These are phyloP conservation scores for Curvularia sp. DNA, from an alignment of 2,329 filamentous ascomycete genomes.

Conservation along the genomic window DNA sequence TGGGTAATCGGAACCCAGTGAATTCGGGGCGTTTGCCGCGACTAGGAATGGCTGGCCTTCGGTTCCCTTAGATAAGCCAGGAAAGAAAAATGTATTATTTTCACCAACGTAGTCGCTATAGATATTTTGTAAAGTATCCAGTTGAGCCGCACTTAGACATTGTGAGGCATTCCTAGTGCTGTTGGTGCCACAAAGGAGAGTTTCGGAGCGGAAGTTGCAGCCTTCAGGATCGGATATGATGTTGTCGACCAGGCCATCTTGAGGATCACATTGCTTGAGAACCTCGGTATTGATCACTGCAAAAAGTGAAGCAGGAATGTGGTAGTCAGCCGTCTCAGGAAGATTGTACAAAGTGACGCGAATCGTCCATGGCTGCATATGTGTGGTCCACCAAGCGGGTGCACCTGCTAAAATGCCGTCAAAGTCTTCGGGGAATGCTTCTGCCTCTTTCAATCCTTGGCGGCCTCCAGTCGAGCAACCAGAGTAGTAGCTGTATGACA, in stretches of 20 bases:
- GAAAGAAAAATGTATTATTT: too few species aligned
- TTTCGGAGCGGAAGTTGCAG: constrained; percentile 53
- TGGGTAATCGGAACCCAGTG: constrained; percentile 40
- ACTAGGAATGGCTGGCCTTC: too few species aligned
- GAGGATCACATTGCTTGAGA: constrained; percentile 59
- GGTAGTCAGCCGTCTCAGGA: constrained; percentile 53
- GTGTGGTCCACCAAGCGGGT: constrained; percentile 59
- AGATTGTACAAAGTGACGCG: constrained; percentile 58
- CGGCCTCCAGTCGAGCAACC: constrained; percentile 68
- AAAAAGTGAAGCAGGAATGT: constrained; percentile 43
- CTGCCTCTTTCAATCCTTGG: constrained; percentile 63
- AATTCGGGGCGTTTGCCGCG: background rate
- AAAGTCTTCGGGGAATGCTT: constrained; percentile 63
- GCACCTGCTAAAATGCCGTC: constrained; percentile 65
- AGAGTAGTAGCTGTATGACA: constrained; percentile 60
- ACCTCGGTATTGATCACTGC: constrained; percentile 38
- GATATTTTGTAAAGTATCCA: constrained; percentile 52
- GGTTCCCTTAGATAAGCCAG: too few species aligned
- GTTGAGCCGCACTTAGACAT: constrained; percentile 56
- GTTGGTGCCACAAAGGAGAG: constrained; percentile 48
- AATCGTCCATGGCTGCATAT: constrained; percentile 56
- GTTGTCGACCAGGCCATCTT: constrained; percentile 58
- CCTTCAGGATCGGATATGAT: constrained; percentile 56
- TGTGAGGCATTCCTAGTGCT: constrained; percentile 9
- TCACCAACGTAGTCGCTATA: constrained; percentile 45